Evolutionary conservation across 352 stramenopile species (phyloP).

Genomic region (Globisporangium okanoganense): DNA sequence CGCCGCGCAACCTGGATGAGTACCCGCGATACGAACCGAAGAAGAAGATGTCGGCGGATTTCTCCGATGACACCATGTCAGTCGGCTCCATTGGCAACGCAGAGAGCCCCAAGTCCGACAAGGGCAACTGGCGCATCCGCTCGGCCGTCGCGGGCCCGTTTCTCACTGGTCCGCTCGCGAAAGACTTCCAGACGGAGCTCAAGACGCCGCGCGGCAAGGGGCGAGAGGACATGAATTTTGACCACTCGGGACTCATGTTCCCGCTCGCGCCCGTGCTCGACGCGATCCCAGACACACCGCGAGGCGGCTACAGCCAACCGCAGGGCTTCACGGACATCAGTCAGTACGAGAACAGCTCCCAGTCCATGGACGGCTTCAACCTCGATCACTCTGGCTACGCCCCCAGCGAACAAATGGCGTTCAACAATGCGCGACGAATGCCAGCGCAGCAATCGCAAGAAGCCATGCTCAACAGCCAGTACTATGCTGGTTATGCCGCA

Average conservation of each 20-base stretch:
- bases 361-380: conserved; percentile 17
- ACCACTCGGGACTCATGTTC: conserved; percentile 29
- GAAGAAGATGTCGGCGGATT: conserved; percentile 20
- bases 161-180: conserved; percentile 33
- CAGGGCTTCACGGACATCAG: conserved; percentile 23
- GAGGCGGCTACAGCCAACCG: conserved; percentile 13
- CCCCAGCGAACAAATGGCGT: background rate
- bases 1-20: conserved; percentile 14
- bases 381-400: conserved; percentile 10
- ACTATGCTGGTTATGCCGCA: conserved; percentile 3
- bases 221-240: conserved; percentile 26
- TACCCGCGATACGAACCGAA: conserved; percentile 14
- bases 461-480: conserved; percentile 14
- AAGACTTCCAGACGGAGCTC: conserved; percentile 25
- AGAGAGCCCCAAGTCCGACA: conserved; percentile 36
- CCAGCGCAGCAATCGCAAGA: conserved; percentile 1
- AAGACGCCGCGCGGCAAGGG: conserved; percentile 26
- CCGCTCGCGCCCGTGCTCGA: conserved; percentile 29
- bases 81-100: conserved; percentile 21
- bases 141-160: conserved; percentile 32
- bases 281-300: conserved; percentile 20
- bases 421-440: conserved; percentile 1
- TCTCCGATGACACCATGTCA: conserved; percentile 33
- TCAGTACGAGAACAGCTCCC: conserved; percentile 19
- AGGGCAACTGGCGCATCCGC: conserved; percentile 22